phyloP scores from a whole-genome alignment of 768 basidiomycete genomes.

The Mycena leptocephala region DNA sequence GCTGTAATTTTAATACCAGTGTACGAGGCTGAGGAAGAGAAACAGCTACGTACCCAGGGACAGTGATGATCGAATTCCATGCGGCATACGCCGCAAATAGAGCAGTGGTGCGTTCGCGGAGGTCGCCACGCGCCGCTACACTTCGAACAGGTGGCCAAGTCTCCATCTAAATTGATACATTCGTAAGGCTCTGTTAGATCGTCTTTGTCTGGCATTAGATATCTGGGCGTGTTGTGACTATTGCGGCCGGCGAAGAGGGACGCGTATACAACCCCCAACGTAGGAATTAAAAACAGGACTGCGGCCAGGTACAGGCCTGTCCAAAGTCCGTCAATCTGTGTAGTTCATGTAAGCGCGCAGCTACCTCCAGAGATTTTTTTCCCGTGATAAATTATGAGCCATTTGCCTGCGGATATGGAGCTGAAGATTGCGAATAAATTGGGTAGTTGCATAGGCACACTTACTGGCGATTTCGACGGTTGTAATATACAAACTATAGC shows the following conservation, averaged over 20 bases:
- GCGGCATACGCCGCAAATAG: constrained; percentile 61
- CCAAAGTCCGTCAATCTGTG: background rate
- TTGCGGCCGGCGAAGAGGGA: constrained; percentile 51
- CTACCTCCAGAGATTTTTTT: constrained; percentile 22
- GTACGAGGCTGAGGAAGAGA: background rate
- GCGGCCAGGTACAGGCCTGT: constrained; percentile 50
- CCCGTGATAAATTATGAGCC: constrained; percentile 27
- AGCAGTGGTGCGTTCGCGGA: constrained; percentile 62
- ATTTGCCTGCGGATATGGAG: constrained; percentile 10
- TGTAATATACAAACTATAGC: constrained; percentile 13
- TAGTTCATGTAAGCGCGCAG: background rate
- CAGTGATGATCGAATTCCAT: constrained; percentile 65
- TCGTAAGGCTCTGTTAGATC: constrained; percentile 57
- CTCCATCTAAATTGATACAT: constrained; percentile 51
- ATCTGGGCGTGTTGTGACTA: constrained; percentile 50
- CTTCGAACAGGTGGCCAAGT: constrained; percentile 53
- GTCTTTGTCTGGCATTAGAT: constrained; percentile 50
- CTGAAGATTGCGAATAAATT: background rate
- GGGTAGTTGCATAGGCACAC: background rate
- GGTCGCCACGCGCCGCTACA: constrained; percentile 61
- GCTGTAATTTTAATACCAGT: background rate
- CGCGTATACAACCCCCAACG: constrained; percentile 50
- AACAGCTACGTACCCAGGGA: constrained; percentile 54
- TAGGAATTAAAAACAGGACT: constrained; percentile 45
- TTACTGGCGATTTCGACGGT: constrained; percentile 25